A percentile compares a stretch with the other conserved stretches of the same genome.
Conservation (phyloP, 2,329 filamentous ascomycete genomes). For the Exophiala sideris region DNA sequence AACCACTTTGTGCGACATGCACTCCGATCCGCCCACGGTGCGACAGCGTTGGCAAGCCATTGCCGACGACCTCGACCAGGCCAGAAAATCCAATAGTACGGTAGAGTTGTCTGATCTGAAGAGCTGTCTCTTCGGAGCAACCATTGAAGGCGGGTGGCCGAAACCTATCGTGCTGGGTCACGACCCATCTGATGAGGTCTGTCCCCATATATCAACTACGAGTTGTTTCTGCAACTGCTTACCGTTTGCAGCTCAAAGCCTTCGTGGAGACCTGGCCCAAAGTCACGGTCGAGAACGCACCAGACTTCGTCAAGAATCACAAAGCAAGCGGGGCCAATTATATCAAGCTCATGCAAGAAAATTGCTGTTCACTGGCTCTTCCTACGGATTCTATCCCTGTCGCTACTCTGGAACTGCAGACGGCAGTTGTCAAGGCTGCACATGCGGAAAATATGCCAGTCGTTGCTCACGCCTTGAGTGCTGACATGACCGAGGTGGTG, state of each 20-base stretch:
- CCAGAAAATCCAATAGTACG: conserved; percentile 13
- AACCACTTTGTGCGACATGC: conserved; percentile 29
- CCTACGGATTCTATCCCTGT: conserved; percentile 29
- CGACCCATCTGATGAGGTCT: conserved; percentile 31
- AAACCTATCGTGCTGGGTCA: conserved; percentile 29
- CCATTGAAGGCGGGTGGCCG: conserved; percentile 54
- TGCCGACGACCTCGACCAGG: conserved; percentile 20
- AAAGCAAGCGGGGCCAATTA: conserved; percentile 27
- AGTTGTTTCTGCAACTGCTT: background rate
- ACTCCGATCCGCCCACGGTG: conserved; percentile 23
- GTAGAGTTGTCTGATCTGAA: conserved; percentile 43
- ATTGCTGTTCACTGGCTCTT: conserved; percentile 27
- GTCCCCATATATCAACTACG: background rate
- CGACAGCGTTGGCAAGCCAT: conserved; percentile 15
- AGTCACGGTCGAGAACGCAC: conserved; percentile 42
- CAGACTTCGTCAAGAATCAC: conserved; percentile 27
- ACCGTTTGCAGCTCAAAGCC: conserved; percentile 27
- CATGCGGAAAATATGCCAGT: conserved; percentile 20
- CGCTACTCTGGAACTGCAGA: conserved; percentile 39
- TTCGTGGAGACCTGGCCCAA: conserved; percentile 49
- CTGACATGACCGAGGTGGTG: conserved; percentile 27
- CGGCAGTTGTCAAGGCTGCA: conserved; percentile 25
- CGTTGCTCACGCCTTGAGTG: conserved; percentile 24
- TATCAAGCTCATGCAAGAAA: conserved; percentile 30
- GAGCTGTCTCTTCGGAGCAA: conserved; percentile 48